Evolutionary conservation across 1,284 basidiomycete genomes (phyloP).

Genomic region (Veloporphyrellus conicus): DNA sequence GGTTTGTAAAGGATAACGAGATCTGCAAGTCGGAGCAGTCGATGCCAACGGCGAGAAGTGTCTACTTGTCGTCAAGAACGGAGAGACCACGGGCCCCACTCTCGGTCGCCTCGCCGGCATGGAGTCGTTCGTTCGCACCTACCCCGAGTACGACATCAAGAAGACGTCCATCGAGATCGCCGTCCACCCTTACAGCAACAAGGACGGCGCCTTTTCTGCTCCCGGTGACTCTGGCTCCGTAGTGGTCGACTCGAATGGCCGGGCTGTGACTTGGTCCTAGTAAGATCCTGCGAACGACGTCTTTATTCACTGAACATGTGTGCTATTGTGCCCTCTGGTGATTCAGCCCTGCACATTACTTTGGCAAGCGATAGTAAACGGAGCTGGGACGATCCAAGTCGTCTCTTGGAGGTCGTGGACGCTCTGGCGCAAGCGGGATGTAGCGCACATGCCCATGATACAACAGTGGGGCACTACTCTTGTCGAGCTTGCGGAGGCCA

Average conservation of each 20-base stretch:
- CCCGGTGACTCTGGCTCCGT: neutral
- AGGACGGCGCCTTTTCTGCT: neutral
- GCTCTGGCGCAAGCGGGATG: constrained; percentile 1
- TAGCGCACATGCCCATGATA: neutral
- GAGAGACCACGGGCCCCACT: neutral
- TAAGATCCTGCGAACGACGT: too few species aligned
- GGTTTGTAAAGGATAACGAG: neutral
- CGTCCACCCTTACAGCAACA: neutral
- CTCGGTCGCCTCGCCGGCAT: neutral
- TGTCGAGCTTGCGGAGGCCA: neutral
- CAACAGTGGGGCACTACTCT: neutral
- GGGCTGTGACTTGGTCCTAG: too few species aligned
- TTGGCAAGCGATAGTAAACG: too few species aligned
- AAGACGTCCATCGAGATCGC: neutral
- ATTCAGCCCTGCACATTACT: too few species aligned
- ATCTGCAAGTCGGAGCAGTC: neutral
- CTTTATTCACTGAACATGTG: neutral
- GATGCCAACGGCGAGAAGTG: neutral
- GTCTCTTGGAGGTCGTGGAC: neutral
- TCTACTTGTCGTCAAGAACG: neutral
- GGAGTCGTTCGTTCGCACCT: neutral
- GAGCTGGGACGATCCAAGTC: neutral
- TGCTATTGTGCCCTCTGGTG: too few species aligned
- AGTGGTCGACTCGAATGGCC: neutral
- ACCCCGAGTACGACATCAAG: neutral